phyloP scores from a whole-genome alignment of 2,329 filamentous ascomycete genomes.

The Rutstroemia sp. region DNA sequence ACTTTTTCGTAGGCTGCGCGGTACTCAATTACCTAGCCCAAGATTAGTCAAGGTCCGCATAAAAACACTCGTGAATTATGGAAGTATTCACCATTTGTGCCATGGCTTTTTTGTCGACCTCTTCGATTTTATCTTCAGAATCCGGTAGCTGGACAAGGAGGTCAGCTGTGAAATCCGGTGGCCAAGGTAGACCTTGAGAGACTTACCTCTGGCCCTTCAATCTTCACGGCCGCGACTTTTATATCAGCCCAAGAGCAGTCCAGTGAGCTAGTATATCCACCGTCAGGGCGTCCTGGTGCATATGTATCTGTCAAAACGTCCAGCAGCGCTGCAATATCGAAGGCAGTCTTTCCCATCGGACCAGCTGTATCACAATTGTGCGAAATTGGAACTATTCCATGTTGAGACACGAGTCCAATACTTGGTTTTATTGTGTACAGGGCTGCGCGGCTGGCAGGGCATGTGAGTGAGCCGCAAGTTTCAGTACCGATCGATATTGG shows the following conservation, averaged over 20 bases:
- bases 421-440: background rate
- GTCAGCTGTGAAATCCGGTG: background rate
- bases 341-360: background rate
- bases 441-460: background rate
- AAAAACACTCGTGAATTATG: too few relatives aligned
- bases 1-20: background rate
- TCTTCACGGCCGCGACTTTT: background rate
- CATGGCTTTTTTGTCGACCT: too few relatives aligned
- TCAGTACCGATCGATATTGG: conserved; percentile 5
- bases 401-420: background rate
- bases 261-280: background rate
- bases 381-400: background rate
- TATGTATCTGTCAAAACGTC: background rate
- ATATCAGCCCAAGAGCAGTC: background rate
- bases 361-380: background rate
- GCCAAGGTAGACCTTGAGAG: background rate
- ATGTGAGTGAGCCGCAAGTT: background rate
- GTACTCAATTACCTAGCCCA: background rate
- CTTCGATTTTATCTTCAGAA: background rate
- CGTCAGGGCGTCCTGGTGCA: background rate
- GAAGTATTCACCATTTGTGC: too few relatives aligned
- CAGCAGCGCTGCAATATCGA: background rate
- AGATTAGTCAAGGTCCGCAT: too few relatives aligned
- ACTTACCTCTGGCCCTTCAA: background rate
- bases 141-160: background rate